Evolutionary conservation across 495 filamentous ascomycete genomes (phyloP).

Genomic region (Penicillium cinerascens): DNA sequence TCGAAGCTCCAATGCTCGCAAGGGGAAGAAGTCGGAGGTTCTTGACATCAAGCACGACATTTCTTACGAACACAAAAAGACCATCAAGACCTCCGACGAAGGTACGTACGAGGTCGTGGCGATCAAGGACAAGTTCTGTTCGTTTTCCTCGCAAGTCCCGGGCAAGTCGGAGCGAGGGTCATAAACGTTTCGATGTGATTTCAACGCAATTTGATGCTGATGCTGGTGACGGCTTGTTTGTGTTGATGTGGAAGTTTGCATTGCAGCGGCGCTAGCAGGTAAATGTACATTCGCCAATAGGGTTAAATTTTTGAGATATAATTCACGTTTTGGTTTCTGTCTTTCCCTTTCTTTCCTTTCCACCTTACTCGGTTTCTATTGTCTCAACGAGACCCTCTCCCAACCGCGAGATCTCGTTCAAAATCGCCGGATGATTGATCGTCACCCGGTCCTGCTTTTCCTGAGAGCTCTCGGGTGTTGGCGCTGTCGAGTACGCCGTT

Average conservation of each 20-base stretch:
- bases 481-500: slow-evolving; percentile 63
- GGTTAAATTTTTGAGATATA: slow-evolving; percentile 10
- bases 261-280: slow-evolving; percentile 38
- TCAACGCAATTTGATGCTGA: slow-evolving; percentile 15
- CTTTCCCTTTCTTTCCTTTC: neutral
- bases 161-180: slow-evolving; percentile 41
- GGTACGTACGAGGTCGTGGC: slow-evolving; percentile 95
- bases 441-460: slow-evolving; percentile 40
- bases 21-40: slow-evolving; percentile 71
- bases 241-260: slow-evolving; percentile 26
- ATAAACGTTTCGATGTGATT: slow-evolving; percentile 19
- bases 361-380: slow-evolving; percentile 26
- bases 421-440: slow-evolving; percentile 68
- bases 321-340: slow-evolving; percentile 1
- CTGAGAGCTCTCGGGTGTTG: slow-evolving; percentile 29
- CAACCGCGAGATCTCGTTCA: slow-evolving; percentile 70
- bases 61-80: slow-evolving; percentile 74
- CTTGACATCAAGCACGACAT: slow-evolving; percentile 86
- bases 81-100: slow-evolving; percentile 79
- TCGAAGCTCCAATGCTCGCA: slow-evolving; percentile 74
- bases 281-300: slow-evolving; percentile 25
- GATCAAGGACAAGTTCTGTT: slow-evolving; percentile 88
- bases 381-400: slow-evolving; percentile 42
- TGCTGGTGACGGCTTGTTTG: slow-evolving; percentile 12
- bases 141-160: slow-evolving; percentile 65